These are phyloP conservation scores for Candida tibetensis DNA, from an alignment of 805 yeast species.

Conservation along the genomic window DNA sequence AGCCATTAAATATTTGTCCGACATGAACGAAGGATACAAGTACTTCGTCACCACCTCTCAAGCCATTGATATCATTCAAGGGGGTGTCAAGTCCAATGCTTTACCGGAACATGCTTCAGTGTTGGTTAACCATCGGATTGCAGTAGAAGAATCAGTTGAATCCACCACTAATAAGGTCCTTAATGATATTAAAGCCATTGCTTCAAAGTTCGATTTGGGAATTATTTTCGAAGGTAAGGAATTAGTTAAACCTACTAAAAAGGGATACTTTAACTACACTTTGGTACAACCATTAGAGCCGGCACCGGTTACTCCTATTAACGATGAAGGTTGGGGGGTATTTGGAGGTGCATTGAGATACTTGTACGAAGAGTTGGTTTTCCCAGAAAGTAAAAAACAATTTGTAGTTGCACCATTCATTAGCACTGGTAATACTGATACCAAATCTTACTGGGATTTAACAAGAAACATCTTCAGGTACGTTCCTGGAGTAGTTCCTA, in stretches of 20 bases:
- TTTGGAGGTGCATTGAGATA: constrained; percentile 38
- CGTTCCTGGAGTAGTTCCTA: constrained; percentile 23
- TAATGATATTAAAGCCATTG: constrained; percentile 28
- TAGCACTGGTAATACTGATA: constrained; percentile 41
- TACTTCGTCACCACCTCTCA: constrained; percentile 46
- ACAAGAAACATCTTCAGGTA: constrained; percentile 37
- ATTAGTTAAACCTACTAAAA: constrained; percentile 19
- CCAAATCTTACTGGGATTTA: constrained; percentile 41
- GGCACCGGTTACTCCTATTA: constrained; percentile 37
- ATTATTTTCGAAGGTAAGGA: constrained; percentile 25
- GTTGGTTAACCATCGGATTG: constrained; percentile 45
- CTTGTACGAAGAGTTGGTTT: constrained; percentile 35
- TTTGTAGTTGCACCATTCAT: constrained; percentile 34
- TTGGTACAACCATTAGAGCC: constrained; percentile 30
- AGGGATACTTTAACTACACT: constrained; percentile 33
- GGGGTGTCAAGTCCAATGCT: constrained; percentile 52
- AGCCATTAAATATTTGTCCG: constrained; percentile 31
- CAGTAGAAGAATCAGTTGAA: constrained; percentile 41
- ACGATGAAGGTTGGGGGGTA: constrained; percentile 30
- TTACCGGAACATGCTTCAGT: constrained; percentile 48
- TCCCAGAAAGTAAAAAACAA: constrained; percentile 21
- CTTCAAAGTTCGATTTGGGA: constrained; percentile 38
- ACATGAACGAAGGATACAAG: constrained; percentile 23
- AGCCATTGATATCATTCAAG: constrained; percentile 45
- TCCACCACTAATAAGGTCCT: constrained; percentile 32